phyloP scores from a whole-genome alignment of 345 rosid species.

The Leavenworthia alabamica region DNA sequence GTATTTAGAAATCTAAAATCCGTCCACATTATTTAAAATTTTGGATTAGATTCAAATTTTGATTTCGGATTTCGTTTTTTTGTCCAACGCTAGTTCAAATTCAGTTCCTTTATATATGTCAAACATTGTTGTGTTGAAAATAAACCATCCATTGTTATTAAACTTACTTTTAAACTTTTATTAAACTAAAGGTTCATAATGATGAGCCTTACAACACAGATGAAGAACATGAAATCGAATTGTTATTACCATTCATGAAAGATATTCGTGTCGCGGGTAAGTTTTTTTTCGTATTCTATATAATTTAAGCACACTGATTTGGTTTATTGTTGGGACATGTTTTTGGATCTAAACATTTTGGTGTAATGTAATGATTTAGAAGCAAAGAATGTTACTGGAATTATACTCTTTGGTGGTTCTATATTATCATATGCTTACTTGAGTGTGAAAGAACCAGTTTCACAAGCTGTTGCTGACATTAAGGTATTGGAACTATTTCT shows the following conservation, averaged over 20 bases:
- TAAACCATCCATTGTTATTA: not conserved
- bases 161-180: not conserved
- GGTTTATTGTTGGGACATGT: not conserved
- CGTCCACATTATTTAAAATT: too few relatives aligned
- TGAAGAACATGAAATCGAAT: constrained; percentile 64
- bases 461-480: constrained; percentile 75
- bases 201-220: constrained; percentile 53
- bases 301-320: not conserved
- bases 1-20: too few relatives aligned
- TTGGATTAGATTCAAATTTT: too few relatives aligned
- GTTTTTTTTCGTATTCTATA: constrained; percentile 17
- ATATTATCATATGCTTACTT: constrained; percentile 62
- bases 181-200: constrained; percentile 41
- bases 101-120: too few relatives aligned
- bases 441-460: constrained; percentile 65
- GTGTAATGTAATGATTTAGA: constrained; percentile 46
- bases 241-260: constrained; percentile 67
- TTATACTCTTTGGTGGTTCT: constrained; percentile 56
- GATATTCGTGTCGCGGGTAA: constrained; percentile 49
- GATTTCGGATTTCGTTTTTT: too few relatives aligned
- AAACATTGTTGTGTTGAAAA: too few relatives aligned
- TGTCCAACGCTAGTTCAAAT: too few relatives aligned
- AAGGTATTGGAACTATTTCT: constrained; percentile 40
- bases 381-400: constrained; percentile 52
- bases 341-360: constrained; percentile 23